A percentile compares a stretch with the other conserved stretches of the same genome.
phyloP scores from a whole-genome alignment of 1,284 basidiomycete genomes.

The Fomitiporia mediterranea region DNA sequence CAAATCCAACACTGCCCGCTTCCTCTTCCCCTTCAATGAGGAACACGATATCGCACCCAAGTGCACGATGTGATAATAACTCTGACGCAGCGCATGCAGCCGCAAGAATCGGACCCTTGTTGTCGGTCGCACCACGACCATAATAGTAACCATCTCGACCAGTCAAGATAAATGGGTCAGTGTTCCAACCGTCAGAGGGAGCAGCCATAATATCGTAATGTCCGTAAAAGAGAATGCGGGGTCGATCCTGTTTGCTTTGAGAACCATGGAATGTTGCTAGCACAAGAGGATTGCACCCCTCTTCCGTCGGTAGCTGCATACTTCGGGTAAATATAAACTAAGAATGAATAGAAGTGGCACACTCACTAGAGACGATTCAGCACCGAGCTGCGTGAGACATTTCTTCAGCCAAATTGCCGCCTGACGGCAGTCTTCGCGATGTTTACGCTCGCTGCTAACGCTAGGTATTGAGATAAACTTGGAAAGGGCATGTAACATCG shows the following conservation, averaged over 20 bases:
- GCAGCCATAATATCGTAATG: constrained; percentile 94
- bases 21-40: constrained; percentile 97
- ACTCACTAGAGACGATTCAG: constrained; percentile 67
- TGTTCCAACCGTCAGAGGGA: constrained; percentile 70
- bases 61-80: constrained; percentile 64
- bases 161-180: constrained; percentile 78
- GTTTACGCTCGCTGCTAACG: constrained; percentile 63
- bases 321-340: neutral
- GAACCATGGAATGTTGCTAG: constrained; percentile 79
- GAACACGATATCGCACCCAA: constrained; percentile 87
- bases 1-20: constrained; percentile 83
- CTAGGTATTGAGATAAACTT: constrained; percentile 88
- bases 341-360: neutral
- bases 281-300: constrained; percentile 75
- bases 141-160: constrained; percentile 92
- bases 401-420: constrained; percentile 89
- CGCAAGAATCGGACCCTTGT: constrained; percentile 93
- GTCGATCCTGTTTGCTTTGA: constrained; percentile 49
- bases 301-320: constrained; percentile 59
- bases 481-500: constrained; percentile 68
- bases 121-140: constrained; percentile 86
- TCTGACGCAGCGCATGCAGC: constrained; percentile 86
- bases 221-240: constrained; percentile 85
- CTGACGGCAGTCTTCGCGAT: constrained; percentile 88
- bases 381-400: constrained; percentile 82